phyloP scores from a whole-genome alignment of 2,329 filamentous ascomycete genomes.

The Saccharata proteae region DNA sequence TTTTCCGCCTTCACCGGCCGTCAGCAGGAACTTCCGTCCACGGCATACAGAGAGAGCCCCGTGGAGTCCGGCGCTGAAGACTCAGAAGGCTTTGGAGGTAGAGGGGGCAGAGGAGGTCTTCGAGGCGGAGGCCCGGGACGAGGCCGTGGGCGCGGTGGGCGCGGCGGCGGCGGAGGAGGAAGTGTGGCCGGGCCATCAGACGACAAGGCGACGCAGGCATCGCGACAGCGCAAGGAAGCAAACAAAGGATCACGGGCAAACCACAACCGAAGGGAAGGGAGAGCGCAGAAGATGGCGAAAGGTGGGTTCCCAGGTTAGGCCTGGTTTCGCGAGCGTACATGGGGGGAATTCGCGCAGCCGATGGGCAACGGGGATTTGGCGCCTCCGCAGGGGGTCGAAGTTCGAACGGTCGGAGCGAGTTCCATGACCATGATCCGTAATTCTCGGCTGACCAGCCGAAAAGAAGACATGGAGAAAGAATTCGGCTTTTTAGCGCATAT shows the following conservation, averaged over 20 bases:
- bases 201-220: conserved; percentile 59
- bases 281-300: conserved; percentile 49
- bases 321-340: too few species aligned
- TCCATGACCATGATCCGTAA: too few species aligned
- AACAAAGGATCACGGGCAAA: conserved; percentile 74
- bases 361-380: too few species aligned
- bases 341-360: too few species aligned
- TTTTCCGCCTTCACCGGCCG: conserved; percentile 53
- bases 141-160: conserved; percentile 24
- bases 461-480: too few species aligned
- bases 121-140: conserved; percentile 36
- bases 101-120: conserved; percentile 26
- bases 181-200: conserved; percentile 53
- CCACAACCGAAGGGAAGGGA: conserved; percentile 67
- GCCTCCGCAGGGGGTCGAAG: too few species aligned
- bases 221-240: conserved; percentile 66
- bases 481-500: too few species aligned
- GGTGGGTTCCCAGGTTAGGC: conserved; percentile 36
- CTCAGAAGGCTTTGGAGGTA: conserved; percentile 30
- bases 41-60: conserved; percentile 48
- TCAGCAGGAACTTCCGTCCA: conserved; percentile 53
- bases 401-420: too few species aligned
- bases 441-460: too few species aligned
- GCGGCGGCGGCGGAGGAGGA: conserved; percentile 23
- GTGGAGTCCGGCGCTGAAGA: conserved; percentile 46